These are phyloP conservation scores for Camelina sativa DNA, from an alignment of 345 rosid species.

Conservation along the genomic window DNA sequence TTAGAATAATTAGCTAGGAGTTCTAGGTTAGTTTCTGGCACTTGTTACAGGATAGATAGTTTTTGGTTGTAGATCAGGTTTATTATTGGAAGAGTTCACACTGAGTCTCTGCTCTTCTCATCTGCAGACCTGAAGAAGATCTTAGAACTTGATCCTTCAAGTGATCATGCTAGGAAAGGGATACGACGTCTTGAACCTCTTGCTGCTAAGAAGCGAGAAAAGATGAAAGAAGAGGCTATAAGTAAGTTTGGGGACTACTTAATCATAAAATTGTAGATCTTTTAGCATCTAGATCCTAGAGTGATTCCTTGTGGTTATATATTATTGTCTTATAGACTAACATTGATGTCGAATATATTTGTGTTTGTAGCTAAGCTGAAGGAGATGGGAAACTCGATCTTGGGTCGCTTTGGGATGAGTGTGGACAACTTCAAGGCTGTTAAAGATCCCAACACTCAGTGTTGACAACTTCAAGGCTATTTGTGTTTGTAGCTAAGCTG, in stretches of 20 bases:
- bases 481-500: too few species aligned
- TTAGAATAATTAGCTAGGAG: background rate
- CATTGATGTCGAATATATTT: background rate
- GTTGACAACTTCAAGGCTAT: too few species aligned
- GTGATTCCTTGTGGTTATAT: slow-evolving; percentile 12
- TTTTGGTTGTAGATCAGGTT: slow-evolving; percentile 7
- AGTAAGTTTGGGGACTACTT: slow-evolving; percentile 53
- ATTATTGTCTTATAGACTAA: too few species aligned
- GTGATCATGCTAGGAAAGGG: slow-evolving; percentile 71
- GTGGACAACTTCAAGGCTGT: slow-evolving; percentile 93
- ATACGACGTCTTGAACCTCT: slow-evolving; percentile 77
- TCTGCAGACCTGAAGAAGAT: slow-evolving; percentile 78
- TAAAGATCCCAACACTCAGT: slow-evolving; percentile 80
- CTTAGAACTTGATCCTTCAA: slow-evolving; percentile 81
- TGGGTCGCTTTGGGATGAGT: slow-evolving; percentile 93
- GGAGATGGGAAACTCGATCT: slow-evolving; percentile 84
- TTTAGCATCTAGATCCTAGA: background rate
- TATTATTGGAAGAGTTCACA: background rate
- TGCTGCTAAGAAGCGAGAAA: slow-evolving; percentile 89
- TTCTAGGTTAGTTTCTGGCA: slow-evolving; percentile 13
- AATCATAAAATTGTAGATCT: background rate
- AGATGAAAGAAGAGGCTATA: slow-evolving; percentile 98
- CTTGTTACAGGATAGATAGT: background rate
- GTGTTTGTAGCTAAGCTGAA: slow-evolving; percentile 72
- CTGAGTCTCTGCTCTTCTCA: slow-evolving; percentile 19